Conservation (phyloP, 345 rosid genomes). For the Populus pruinosa region DNA sequence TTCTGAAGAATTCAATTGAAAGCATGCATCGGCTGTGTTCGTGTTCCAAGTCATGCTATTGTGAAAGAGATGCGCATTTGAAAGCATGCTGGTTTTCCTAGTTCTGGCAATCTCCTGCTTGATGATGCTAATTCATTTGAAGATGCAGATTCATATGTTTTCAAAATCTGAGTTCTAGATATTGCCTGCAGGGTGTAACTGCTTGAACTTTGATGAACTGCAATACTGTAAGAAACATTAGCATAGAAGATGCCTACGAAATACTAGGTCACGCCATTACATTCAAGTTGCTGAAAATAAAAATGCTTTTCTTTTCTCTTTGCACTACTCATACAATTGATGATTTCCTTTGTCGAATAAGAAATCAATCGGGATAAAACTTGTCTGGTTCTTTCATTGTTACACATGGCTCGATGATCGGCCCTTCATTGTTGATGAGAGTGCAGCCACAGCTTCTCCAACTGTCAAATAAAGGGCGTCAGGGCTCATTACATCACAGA, state of each 20-base stretch:
- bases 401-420: conserved; percentile 43
- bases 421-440: conserved; percentile 52
- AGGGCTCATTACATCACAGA: conserved; percentile 39
- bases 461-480: conserved; percentile 70
- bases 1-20: not conserved
- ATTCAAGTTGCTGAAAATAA: not conserved
- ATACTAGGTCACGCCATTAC: not conserved
- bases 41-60: not conserved
- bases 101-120: not conserved
- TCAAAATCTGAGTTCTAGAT: not conserved
- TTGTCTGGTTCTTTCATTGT: conserved; percentile 17
- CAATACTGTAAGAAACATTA: not conserved
- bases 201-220: not conserved
- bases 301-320: not conserved
- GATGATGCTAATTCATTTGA: not conserved
- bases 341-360: not conserved
- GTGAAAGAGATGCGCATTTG: too few species aligned
- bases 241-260: not conserved
- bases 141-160: not conserved
- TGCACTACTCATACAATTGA: not conserved
- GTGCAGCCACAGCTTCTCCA: conserved; percentile 83
- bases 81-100: not conserved
- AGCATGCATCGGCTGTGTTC: not conserved
- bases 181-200: not conserved
- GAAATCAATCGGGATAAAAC: not conserved